These are phyloP conservation scores for Sambucus nigra DNA, from an alignment of 129 eudicot species.

Conservation along the genomic window DNA sequence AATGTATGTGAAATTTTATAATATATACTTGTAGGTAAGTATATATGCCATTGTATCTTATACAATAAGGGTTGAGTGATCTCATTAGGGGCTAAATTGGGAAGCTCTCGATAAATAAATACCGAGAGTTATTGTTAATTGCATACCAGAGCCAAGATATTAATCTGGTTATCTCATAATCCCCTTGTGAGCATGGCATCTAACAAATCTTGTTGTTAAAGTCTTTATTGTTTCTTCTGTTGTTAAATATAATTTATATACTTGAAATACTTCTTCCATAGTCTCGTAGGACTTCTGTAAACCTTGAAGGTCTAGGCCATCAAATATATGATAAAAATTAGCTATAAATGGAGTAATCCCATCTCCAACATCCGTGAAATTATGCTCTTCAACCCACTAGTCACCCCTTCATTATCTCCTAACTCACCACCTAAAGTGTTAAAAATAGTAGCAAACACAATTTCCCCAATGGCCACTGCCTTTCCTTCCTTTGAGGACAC, in stretches of 20 bases:
- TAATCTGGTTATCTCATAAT: conserved; percentile 26
- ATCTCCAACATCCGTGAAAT: conserved; percentile 23
- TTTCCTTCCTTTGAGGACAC: conserved; percentile 13
- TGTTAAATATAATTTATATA: conserved; percentile 16
- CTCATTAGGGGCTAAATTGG: too few relatives aligned
- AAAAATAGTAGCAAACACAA: conserved; percentile 20
- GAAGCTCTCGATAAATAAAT: too few relatives aligned
- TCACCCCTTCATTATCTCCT: conserved; percentile 12
- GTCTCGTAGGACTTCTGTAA: conserved; percentile 2
- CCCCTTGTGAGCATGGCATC: conserved; percentile 29
- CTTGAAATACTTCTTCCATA: conserved; percentile 10
- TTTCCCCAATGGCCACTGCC: conserved; percentile 20
- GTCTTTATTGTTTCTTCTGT: conserved; percentile 12
- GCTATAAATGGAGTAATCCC: conserved; percentile 25
- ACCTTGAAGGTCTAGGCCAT: conserved; percentile 25
- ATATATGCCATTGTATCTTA: too few relatives aligned
- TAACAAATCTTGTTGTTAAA: conserved; percentile 21
- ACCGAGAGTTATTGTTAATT: too few relatives aligned
- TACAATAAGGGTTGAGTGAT: too few relatives aligned
- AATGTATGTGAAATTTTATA: too few relatives aligned
- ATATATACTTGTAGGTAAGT: too few relatives aligned
- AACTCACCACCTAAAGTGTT: conserved; percentile 22
- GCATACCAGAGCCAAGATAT: conserved; percentile 22
- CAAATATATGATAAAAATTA: conserved; percentile 31
- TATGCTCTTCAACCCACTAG: conserved; percentile 22